Evolutionary conservation across 148 eudicot species (phyloP).

Genomic region (Talinum fruticosum): DNA sequence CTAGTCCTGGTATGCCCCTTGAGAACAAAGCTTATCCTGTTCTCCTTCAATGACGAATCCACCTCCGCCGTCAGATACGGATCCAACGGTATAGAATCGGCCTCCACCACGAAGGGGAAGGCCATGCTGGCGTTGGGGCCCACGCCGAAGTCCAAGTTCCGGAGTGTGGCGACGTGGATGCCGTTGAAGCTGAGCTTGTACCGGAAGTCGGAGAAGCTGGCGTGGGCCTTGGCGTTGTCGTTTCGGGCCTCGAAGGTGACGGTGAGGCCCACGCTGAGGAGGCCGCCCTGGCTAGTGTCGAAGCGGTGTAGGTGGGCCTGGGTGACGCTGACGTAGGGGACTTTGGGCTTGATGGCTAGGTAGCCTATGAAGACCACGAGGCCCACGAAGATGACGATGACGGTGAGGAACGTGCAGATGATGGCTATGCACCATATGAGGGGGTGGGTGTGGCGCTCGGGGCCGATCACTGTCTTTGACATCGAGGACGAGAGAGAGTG

Average conservation of each 20-base stretch:
- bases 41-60: constrained; percentile 31
- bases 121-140: constrained; percentile 33
- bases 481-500: constrained; percentile 13
- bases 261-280: constrained; percentile 43
- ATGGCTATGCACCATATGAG: constrained; percentile 62
- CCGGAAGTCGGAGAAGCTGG: constrained; percentile 49
- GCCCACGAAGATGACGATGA: constrained; percentile 55
- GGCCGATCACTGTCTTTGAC: constrained; percentile 19
- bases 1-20: constrained; percentile 54
- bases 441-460: constrained; percentile 40
- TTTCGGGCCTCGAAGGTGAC: constrained; percentile 55
- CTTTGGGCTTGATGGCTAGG: constrained; percentile 45
- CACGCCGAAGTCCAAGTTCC: constrained; percentile 45
- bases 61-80: constrained; percentile 25
- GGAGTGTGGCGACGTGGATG: constrained; percentile 36
- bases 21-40: constrained; percentile 41
- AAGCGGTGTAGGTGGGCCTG: constrained; percentile 52
- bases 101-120: constrained; percentile 33
- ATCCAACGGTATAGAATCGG: constrained; percentile 47
- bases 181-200: constrained; percentile 46
- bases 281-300: constrained; percentile 38
- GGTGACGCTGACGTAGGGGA: constrained; percentile 52
- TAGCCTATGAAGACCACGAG: constrained; percentile 59
- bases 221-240: constrained; percentile 51
- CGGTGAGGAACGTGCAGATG: constrained; percentile 52